Conservation (phyloP, 768 basidiomycete genomes). For the Boletus pseudo-olivaceus region DNA sequence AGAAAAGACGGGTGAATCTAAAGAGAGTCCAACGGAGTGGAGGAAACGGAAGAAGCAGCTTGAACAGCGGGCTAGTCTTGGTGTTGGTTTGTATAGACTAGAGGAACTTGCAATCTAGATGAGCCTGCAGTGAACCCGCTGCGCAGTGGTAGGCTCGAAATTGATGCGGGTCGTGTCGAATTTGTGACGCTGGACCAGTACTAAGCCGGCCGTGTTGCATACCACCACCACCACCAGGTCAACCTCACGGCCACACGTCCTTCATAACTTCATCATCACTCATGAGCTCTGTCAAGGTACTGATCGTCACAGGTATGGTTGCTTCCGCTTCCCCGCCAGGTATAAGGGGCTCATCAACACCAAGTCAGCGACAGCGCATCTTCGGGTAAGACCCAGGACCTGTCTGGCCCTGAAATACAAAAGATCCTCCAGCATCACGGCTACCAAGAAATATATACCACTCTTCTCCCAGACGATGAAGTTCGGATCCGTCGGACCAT, state of each 20-base stretch:
- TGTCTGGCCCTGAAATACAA: constrained; percentile 63
- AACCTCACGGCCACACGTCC: not conserved
- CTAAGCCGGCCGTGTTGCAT: no score
- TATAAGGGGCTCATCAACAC: constrained; percentile 1
- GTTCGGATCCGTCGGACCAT: constrained; percentile 47
- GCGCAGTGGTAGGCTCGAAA: not conserved
- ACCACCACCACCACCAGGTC: not conserved
- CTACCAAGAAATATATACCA: constrained; percentile 35
- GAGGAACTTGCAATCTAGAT: constrained; percentile 62
- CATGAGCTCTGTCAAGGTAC: constrained; percentile 25
- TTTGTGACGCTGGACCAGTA: no score
- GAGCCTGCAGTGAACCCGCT: not conserved
- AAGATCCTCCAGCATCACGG: constrained; percentile 42
- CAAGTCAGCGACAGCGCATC: constrained; percentile 70
- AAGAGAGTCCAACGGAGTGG: constrained; percentile 42
- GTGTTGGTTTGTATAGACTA: constrained; percentile 65
- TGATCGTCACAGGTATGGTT: constrained; percentile 28
- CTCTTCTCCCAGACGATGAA: constrained; percentile 68
- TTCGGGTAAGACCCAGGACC: constrained; percentile 46
- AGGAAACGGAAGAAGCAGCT: constrained; percentile 50
- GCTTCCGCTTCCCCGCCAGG: not conserved
- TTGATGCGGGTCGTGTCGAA: not conserved
- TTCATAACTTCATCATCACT: not conserved
- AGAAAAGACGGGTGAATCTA: constrained; percentile 37
- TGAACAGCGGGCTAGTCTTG: constrained; percentile 49